phyloP scores from a whole-genome alignment of 2,329 filamentous ascomycete species.

The Zarea fungicola region DNA sequence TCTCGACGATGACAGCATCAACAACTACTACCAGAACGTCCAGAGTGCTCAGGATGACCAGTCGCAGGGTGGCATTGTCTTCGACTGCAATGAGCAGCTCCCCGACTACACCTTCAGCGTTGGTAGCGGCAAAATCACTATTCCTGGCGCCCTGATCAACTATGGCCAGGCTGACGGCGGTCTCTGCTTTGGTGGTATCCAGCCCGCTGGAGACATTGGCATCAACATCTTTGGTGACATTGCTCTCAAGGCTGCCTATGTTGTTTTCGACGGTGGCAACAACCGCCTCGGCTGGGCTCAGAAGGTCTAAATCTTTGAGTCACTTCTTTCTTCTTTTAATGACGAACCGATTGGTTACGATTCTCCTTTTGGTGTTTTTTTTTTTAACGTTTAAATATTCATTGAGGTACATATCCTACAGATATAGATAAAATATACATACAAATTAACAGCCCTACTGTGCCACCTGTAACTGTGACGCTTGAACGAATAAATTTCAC shows the following conservation, averaged over 20 bases:
- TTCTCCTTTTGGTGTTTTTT: neutral
- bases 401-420: neutral
- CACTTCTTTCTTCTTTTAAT: neutral
- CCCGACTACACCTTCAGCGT: slow-evolving; percentile 50
- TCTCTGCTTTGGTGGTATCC: slow-evolving; percentile 64
- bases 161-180: slow-evolving; percentile 45
- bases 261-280: slow-evolving; percentile 52
- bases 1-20: slow-evolving; percentile 47
- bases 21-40: slow-evolving; percentile 51
- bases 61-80: slow-evolving; percentile 36
- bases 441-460: no score
- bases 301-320: slow-evolving; percentile 5
- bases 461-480: no score
- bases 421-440: neutral
- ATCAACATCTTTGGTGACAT: slow-evolving; percentile 60
- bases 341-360: neutral
- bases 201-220: slow-evolving; percentile 40
- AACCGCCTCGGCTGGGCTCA: slow-evolving; percentile 36
- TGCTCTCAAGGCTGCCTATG: slow-evolving; percentile 56
- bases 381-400: neutral
- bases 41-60: slow-evolving; percentile 31
- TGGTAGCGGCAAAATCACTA: slow-evolving; percentile 50
- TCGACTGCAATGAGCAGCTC: slow-evolving; percentile 37
- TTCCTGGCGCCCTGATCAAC: slow-evolving; percentile 50
- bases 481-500: no score